These are phyloP conservation scores for Isatis tinctoria DNA, from an alignment of 345 rosid genomes.

Conservation along the genomic window DNA sequence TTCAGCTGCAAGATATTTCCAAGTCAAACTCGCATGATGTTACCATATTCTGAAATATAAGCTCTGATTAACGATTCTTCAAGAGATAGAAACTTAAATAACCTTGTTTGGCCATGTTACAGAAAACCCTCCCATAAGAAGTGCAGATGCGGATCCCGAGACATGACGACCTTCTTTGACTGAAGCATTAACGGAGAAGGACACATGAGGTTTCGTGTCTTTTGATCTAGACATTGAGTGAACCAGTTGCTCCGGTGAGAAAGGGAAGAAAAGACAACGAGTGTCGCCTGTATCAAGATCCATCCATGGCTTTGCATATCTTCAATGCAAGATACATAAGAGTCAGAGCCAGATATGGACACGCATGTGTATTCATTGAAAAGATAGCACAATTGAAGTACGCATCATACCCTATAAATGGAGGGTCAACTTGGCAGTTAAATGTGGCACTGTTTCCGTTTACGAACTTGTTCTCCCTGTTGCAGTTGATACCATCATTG, in stretches of 20 bases:
- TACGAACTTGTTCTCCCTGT: constrained; percentile 44
- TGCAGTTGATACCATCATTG: constrained; percentile 18
- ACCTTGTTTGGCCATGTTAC: constrained; percentile 68
- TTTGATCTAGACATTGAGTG: constrained; percentile 47
- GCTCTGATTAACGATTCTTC: background rate
- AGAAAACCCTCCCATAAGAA: constrained; percentile 87
- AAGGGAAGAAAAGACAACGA: constrained; percentile 82
- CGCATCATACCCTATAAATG: constrained; percentile 67
- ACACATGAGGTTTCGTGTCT: constrained; percentile 54
- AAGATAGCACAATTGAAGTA: background rate
- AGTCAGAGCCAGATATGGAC: background rate
- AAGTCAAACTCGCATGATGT: constrained; percentile 11
- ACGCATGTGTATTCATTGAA: background rate
- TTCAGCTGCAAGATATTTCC: constrained; percentile 45
- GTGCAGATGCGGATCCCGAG: constrained; percentile 78
- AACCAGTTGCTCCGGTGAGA: constrained; percentile 82
- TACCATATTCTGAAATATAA: constrained; percentile 1
- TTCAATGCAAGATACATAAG: constrained; percentile 31
- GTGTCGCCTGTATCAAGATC: constrained; percentile 50
- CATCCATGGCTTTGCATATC: constrained; percentile 81
- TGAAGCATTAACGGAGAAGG: constrained; percentile 56
- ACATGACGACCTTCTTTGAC: constrained; percentile 50
- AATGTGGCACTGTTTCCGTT: constrained; percentile 38
- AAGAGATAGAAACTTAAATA: constrained; percentile 11
- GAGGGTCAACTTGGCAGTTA: constrained; percentile 76